phyloP scores from a whole-genome alignment of 805 yeast genomes.

The Phaffomyces opuntiae region DNA sequence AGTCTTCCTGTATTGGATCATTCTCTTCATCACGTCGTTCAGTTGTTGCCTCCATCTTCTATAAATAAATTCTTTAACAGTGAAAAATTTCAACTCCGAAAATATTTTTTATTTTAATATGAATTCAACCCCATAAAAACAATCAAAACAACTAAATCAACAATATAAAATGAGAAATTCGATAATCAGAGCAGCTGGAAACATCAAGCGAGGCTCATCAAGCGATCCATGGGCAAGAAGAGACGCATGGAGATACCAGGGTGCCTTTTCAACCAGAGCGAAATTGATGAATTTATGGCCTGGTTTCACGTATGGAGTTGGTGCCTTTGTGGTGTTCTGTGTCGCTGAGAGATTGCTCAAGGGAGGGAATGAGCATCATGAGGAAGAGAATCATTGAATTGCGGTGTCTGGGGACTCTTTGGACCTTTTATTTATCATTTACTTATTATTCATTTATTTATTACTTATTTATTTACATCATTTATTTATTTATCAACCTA shows the following conservation, averaged over 20 bases:
- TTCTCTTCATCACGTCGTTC: not conserved
- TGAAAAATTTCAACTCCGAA: no score
- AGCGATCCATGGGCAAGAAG: slow-evolving; percentile 49
- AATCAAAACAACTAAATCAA: no score
- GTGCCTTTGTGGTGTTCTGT: slow-evolving; percentile 61
- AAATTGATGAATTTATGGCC: slow-evolving; percentile 71
- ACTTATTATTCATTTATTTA: not conserved
- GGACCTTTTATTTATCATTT: no score
- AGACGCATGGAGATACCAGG: slow-evolving; percentile 90
- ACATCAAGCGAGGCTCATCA: no score
- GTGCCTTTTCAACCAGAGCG: slow-evolving; percentile 65
- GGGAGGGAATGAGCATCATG: slow-evolving; percentile 8
- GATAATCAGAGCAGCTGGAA: slow-evolving; percentile 11
- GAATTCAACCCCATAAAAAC: no score
- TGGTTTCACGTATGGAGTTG: slow-evolving; percentile 73
- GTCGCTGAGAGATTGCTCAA: slow-evolving; percentile 28
- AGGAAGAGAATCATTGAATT: slow-evolving; percentile 5
- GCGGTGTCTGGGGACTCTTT: no score
- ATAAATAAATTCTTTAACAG: no score
- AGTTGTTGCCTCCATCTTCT: slow-evolving; percentile 1
- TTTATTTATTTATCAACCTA: no score
- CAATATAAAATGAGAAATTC: slow-evolving; percentile 14
- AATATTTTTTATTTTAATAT: not conserved
- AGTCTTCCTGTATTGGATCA: slow-evolving; percentile 9
- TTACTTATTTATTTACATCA: no score